phyloP scores from a whole-genome alignment of 306 rosid genomes.

The Malus sieversii region DNA sequence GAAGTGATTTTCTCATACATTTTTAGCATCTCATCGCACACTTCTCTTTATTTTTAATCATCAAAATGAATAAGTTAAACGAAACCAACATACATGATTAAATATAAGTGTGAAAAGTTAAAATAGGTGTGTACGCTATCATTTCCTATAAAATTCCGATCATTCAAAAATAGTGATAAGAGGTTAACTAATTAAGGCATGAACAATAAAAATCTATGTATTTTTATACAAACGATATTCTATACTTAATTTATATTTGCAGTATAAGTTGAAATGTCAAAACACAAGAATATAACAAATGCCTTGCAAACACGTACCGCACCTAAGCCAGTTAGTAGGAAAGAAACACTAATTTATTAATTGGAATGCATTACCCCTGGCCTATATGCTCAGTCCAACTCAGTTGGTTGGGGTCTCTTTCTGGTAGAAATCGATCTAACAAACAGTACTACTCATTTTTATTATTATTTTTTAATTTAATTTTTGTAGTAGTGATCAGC shows the following conservation, averaged over 20 bases:
- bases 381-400: background rate
- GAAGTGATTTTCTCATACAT: too few relatives aligned
- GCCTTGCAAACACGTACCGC: background rate
- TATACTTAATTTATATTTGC: too few relatives aligned
- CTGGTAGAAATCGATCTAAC: background rate
- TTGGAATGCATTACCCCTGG: conserved; percentile 11
- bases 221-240: too few relatives aligned
- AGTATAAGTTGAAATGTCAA: background rate
- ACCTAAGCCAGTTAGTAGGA: background rate
- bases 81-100: too few relatives aligned
- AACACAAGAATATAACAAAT: background rate
- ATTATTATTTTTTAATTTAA: too few relatives aligned
- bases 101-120: too few relatives aligned
- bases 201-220: too few relatives aligned
- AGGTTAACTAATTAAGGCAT: background rate
- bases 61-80: too few relatives aligned
- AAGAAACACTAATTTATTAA: background rate
- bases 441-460: background rate
- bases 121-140: too few relatives aligned
- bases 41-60: too few relatives aligned
- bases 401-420: background rate
- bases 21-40: too few relatives aligned
- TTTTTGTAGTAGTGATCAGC: background rate
- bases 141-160: background rate
- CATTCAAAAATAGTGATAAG: background rate